These are phyloP conservation scores for Kluyveromyces sp. DNA, from an alignment of 1,139 yeast species.

Conservation along the genomic window DNA sequence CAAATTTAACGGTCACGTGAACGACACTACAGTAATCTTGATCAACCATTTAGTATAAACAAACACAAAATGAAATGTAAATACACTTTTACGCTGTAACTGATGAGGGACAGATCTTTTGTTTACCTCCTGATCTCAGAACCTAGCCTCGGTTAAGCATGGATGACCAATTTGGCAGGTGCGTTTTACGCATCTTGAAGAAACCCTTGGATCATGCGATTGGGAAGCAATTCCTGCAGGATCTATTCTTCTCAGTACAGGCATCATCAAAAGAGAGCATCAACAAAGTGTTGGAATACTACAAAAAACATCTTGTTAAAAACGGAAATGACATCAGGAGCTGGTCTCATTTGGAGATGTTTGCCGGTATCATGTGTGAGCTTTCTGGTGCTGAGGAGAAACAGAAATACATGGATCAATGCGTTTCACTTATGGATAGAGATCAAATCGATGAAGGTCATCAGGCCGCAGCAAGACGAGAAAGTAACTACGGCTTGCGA, in stretches of 20 bases:
- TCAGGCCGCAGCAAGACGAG: background rate
- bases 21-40: no score
- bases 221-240: constrained; percentile 1
- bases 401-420: constrained; percentile 12
- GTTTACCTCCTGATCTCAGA: no score
- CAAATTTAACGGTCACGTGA: no score
- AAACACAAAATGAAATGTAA: background rate
- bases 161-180: constrained; percentile 1
- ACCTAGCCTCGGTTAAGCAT: no score
- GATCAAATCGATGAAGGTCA: background rate
- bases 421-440: constrained; percentile 14
- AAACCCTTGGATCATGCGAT: background rate
- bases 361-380: constrained; percentile 3
- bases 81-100: no score
- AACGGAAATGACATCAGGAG: background rate
- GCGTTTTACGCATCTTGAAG: constrained; percentile 4
- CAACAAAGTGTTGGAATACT: constrained; percentile 1
- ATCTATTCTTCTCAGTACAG: constrained; percentile 3
- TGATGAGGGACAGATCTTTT: no score
- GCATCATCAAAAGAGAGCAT: constrained; percentile 5
- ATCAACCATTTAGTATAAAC: background rate
- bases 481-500: background rate
- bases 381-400: constrained; percentile 4
- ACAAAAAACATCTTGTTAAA: background rate
- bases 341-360: constrained; percentile 5